A percentile compares a stretch with the other conserved stretches of the same genome.
Evolutionary conservation across 345 rosid species (phyloP).

Genomic region (Excoecaria cochinchinensis): DNA sequence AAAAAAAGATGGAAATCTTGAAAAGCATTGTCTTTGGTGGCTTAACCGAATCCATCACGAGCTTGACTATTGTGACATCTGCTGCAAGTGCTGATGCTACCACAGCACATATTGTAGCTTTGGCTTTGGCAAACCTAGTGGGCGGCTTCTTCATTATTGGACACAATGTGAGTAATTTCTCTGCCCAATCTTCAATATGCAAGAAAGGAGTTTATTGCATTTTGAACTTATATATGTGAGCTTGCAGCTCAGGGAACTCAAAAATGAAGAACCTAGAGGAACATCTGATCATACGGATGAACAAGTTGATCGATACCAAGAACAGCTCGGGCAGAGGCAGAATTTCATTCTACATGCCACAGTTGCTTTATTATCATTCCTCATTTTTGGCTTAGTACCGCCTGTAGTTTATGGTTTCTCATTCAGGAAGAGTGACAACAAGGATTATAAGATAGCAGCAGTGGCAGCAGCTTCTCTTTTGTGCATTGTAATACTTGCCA

Average conservation of each 20-base stretch:
- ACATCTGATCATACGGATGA: constrained; percentile 5
- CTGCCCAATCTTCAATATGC: not conserved
- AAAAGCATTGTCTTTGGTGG: constrained; percentile 33
- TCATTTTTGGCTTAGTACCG: constrained; percentile 16
- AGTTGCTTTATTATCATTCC: constrained; percentile 21
- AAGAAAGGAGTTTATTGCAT: not conserved
- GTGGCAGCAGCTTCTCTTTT: constrained; percentile 16
- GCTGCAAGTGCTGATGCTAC: constrained; percentile 23
- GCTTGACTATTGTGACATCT: constrained; percentile 26
- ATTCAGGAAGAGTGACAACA: constrained; percentile 10
- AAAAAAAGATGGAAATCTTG: constrained; percentile 12
- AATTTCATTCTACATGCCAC: constrained; percentile 16
- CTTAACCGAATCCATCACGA: constrained; percentile 22
- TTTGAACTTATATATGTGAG: constrained; percentile 1
- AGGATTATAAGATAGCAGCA: constrained; percentile 19
- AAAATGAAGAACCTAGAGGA: constrained; percentile 3
- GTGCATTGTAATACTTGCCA: constrained; percentile 21
- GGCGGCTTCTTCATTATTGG: constrained; percentile 17
- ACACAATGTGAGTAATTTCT: constrained; percentile 19
- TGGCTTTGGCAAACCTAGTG: constrained; percentile 26
- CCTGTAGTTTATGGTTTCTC: constrained; percentile 23
- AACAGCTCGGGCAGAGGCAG: constrained; percentile 13
- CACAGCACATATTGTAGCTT: constrained; percentile 18
- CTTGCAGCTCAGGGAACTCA: constrained; percentile 22
- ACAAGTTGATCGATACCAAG: constrained; percentile 10